These are phyloP conservation scores for Epichloe elymi DNA, from an alignment of 2,329 filamentous ascomycete genomes.

Conservation along the genomic window DNA sequence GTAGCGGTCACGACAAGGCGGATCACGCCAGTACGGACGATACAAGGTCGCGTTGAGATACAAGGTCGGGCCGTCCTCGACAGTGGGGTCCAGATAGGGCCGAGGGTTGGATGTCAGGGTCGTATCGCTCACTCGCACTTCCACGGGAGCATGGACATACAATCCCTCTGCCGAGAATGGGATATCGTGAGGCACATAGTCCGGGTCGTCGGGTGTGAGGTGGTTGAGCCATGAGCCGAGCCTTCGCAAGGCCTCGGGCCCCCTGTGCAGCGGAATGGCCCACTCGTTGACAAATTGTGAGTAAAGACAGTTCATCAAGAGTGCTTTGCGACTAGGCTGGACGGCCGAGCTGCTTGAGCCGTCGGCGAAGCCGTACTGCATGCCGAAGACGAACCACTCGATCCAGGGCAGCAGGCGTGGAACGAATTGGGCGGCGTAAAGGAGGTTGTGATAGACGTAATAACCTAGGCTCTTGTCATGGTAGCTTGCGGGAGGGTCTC, in stretches of 20 bases:
- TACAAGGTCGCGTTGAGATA: constrained; percentile 89
- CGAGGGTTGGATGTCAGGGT: constrained; percentile 23
- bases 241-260: constrained; percentile 73
- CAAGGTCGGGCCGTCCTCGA: constrained; percentile 54
- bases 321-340: constrained; percentile 64
- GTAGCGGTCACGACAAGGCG: constrained; percentile 63
- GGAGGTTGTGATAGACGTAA: constrained; percentile 81
- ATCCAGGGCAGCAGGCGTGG: constrained; percentile 75
- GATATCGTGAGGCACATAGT: constrained; percentile 53
- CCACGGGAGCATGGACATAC: constrained; percentile 80
- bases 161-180: constrained; percentile 69
- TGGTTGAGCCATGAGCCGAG: constrained; percentile 75
- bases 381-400: constrained; percentile 93
- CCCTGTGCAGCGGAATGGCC: constrained; percentile 76
- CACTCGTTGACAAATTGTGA: constrained; percentile 99
- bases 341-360: constrained; percentile 58
- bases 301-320: constrained; percentile 95
- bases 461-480: constrained; percentile 76
- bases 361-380: constrained; percentile 87
- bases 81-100: constrained; percentile 56
- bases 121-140: constrained; percentile 77
- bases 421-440: constrained; percentile 65
- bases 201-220: constrained; percentile 46
- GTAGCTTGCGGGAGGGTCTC: constrained; percentile 52
- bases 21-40: constrained; percentile 65